phyloP scores from a whole-genome alignment of 768 basidiomycete species.

The Boletus subparvulus region DNA sequence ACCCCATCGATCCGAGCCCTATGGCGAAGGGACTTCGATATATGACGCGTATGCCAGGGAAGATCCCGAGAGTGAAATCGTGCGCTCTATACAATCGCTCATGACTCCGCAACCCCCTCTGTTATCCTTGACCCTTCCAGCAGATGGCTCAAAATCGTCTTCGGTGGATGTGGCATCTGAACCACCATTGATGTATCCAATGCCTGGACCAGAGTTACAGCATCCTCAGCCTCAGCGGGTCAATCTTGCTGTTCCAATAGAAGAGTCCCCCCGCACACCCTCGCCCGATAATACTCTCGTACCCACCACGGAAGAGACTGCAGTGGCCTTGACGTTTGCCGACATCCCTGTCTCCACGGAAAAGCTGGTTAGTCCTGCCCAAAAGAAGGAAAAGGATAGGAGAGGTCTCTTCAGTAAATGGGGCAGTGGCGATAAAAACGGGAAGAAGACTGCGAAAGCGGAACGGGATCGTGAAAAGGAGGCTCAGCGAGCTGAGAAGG shows the following conservation, averaged over 20 bases:
- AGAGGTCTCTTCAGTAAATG: constrained; percentile 67
- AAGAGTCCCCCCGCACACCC: constrained; percentile 53
- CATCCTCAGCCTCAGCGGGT: constrained; percentile 66
- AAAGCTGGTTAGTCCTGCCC: constrained; percentile 30
- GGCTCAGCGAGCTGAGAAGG: constrained; percentile 47
- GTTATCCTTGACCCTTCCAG: constrained; percentile 25
- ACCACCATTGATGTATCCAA: constrained; percentile 33
- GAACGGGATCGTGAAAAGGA: constrained; percentile 51
- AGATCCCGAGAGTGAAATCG: constrained; percentile 47
- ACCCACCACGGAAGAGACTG: constrained; percentile 27
- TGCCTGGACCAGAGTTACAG: constrained; percentile 47
- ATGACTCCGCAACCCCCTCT: constrained; percentile 20
- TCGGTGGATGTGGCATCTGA: constrained; percentile 15
- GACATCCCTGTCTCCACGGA: constrained; percentile 18
- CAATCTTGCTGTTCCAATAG: constrained; percentile 32
- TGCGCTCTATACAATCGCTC: constrained; percentile 21
- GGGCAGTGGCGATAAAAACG: constrained; percentile 55
- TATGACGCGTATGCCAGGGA: constrained; percentile 77
- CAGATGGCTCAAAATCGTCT: constrained; percentile 11
- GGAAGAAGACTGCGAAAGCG: constrained; percentile 52
- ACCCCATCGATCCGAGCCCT: constrained; percentile 61
- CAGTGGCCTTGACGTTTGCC: constrained; percentile 25
- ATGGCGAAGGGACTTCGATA: constrained; percentile 78
- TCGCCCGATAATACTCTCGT: constrained; percentile 48
- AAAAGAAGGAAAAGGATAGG: constrained; percentile 72